Evolutionary conservation across 2,329 filamentous ascomycete genomes (phyloP), one percentile per base, ranked within the genome.

Genomic region (Berkeleyomyces rouxiae): DNA sequence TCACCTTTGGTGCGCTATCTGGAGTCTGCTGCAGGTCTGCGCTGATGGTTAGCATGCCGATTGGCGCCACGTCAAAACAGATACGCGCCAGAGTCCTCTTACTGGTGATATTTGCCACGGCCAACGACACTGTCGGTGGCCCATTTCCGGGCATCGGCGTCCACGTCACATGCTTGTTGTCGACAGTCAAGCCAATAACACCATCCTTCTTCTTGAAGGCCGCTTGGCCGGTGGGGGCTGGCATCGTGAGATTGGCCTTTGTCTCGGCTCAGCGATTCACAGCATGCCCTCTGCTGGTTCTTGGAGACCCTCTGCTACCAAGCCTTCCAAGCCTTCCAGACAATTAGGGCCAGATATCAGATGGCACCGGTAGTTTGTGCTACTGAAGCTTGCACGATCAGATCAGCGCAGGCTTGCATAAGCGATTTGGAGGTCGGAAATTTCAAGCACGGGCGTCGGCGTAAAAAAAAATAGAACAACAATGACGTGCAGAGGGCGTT

Each of bases 161-260:
- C 92, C 92, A 99, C 72, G 83, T 86, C 65, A 97, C 82, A 44
- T 80, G 83, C 70, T 82, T 82, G 69, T 83, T 79, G 72, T 96
- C 89, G 63, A 80, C 76, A 13, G 87, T 84, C 68, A 97, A 78
- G 36, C 83, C 82, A 69, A 99, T 77, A 65, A 82, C 82, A 71
- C 93, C 93, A 77, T 97, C 88, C 74, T 95, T 93, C 78, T 97
- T 99, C 76, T 96, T 97, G 80, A 93, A 97, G 64, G 85, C 78
- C 61, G 87, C 85, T 66, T 81, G 82, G 65, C 85, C 88, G 68
- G 78, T 80, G 61, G 82, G 83, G 66, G 79, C 72, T 37, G 80
- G 75, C 83, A 86, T 85, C 55, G 61, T 68, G 64, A n/a, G 51
- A 55, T 55, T 55, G 49, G 49, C 49, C 49, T 37, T 31, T 53